Evolutionary conservation across 2,329 filamentous ascomycete species (phyloP).

Genomic region (Aspergillus pseudonomiae): DNA sequence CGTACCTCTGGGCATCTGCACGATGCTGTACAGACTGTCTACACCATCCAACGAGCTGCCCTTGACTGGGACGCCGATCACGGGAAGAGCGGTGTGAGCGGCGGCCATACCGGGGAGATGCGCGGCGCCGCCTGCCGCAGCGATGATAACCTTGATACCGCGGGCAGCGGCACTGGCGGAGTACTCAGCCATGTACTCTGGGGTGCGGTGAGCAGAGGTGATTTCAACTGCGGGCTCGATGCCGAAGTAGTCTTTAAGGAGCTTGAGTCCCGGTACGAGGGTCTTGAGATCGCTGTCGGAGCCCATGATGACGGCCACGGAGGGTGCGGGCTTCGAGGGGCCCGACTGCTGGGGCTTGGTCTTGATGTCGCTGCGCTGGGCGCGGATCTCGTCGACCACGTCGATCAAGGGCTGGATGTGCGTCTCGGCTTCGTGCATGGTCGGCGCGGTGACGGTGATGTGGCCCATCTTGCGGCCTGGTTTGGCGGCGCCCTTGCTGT

Average conservation of each 20-base stretch:
- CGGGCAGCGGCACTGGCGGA: conserved; percentile 64
- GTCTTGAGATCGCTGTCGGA: conserved; percentile 52
- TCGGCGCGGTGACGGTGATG: conserved; percentile 75
- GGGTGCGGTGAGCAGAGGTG: conserved; percentile 67
- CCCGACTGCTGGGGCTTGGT: conserved; percentile 36
- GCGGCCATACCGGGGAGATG: conserved; percentile 76
- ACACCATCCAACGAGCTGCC: conserved; percentile 72
- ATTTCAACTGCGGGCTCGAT: conserved; percentile 50
- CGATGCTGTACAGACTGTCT: conserved; percentile 72
- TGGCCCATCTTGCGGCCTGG: conserved; percentile 95
- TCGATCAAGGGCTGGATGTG: conserved; percentile 72
- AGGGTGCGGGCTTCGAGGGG: conserved; percentile 36
- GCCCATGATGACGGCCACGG: conserved; percentile 53
- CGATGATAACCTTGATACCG: conserved; percentile 74
- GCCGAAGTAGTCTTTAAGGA: conserved; percentile 47
- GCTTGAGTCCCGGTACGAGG: conserved; percentile 47
- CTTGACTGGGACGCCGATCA: conserved; percentile 78
- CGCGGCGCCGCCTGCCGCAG: conserved; percentile 74
- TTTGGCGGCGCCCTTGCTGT: conserved; percentile 83
- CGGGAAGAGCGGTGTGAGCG: conserved; percentile 70
- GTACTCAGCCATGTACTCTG: conserved; percentile 69
- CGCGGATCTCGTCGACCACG: conserved; percentile 76
- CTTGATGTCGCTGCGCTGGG: conserved; percentile 51
- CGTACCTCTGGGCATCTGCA: conserved; percentile 71
- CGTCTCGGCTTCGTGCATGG: conserved; percentile 68